Evolutionary conservation across 352 stramenopile species (phyloP), one percentile per base, ranked within the genome.

Genomic region (Globisporangium abappressorium): DNA sequence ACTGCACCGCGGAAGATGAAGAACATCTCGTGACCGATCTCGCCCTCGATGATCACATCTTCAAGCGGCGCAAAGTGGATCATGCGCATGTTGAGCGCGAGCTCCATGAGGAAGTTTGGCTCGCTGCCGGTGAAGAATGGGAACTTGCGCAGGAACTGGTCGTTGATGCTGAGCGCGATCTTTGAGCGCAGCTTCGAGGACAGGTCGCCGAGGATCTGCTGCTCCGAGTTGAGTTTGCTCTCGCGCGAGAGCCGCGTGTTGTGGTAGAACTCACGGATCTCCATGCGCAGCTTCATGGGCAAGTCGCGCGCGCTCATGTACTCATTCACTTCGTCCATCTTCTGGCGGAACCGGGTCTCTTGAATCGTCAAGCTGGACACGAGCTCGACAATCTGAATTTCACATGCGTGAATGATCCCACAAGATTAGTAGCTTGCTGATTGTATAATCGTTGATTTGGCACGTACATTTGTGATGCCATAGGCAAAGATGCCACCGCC

Each of bases 21-120:
- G 64, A 93, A 93, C 85, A 93, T 93, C 62, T 93, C 85, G 66
- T 93, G 81, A 15, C 85, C 85, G 43, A 92, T 91, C 66, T 93
- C 85, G 24, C 85, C 85, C 55, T 93, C 85, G 3, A 93, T 71
- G 59, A 93, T 91, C 15, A 93, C 84, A 30, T 93, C 85, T 66
- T 93, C 85, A 14, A 90, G 69, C 0, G 85, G 85, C 22, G 85
- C 83, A 46, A 93, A 90, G 65, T 85, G 91, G 36, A 93, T 82
- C 85, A 93, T 91, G 59, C 85, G 83, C 85, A 93, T 93, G 53
- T 82, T 91, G 20, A 93, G 68, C 26, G 85, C 85, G 3, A 93
- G 76, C 64, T 93, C 85, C 83, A 93, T 91, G 56, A 93, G 75
- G 47, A 93, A 93, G 38, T 90, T 93, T 54, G 90, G 85, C 68